Evolutionary conservation across 106 monocot genomes (phyloP).

Genomic region (Allium fistulosum): DNA sequence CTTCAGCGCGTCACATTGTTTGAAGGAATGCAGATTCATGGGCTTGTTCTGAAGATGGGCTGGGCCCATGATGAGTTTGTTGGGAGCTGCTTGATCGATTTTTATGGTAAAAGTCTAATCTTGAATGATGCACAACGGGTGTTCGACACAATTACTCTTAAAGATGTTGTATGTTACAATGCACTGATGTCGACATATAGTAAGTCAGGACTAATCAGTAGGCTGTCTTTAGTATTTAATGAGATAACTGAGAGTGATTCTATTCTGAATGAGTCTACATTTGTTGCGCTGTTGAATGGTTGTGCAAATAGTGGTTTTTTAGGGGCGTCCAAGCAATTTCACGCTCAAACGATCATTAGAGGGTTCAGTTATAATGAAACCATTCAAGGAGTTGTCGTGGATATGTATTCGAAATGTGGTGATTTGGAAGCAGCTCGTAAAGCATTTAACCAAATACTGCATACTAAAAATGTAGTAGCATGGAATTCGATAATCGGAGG

Average conservation of each 20-base stretch:
- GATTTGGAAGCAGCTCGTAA: constrained; percentile 14
- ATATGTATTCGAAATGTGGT: constrained; percentile 42
- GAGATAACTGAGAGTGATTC: constrained; percentile 17
- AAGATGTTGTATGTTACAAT: constrained; percentile 33
- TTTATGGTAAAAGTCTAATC: constrained; percentile 23
- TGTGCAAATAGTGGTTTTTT: constrained; percentile 19
- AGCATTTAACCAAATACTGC: constrained; percentile 12
- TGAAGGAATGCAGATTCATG: constrained; percentile 21
- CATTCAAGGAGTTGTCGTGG: constrained; percentile 18
- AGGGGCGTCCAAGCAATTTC: constrained; percentile 18
- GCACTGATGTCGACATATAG: constrained; percentile 17
- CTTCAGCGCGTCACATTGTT: background rate
- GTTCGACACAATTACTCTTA: constrained; percentile 22
- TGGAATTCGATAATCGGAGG: constrained; percentile 51
- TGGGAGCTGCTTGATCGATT: constrained; percentile 21
- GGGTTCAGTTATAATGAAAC: constrained; percentile 13
- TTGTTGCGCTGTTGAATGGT: constrained; percentile 27
- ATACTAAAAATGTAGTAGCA: constrained; percentile 6
- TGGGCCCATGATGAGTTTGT: constrained; percentile 21
- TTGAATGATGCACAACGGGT: constrained; percentile 7
- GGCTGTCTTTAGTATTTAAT: constrained; percentile 3
- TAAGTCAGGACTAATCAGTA: constrained; percentile 1
- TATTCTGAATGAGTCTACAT: constrained; percentile 23
- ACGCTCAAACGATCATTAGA: constrained; percentile 14
- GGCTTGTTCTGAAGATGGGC: constrained; percentile 9